Evolutionary conservation across 352 stramenopile genomes (phyloP), one percentile per base, ranked within the genome.

Genomic region (Globisporangium carolinianum): DNA sequence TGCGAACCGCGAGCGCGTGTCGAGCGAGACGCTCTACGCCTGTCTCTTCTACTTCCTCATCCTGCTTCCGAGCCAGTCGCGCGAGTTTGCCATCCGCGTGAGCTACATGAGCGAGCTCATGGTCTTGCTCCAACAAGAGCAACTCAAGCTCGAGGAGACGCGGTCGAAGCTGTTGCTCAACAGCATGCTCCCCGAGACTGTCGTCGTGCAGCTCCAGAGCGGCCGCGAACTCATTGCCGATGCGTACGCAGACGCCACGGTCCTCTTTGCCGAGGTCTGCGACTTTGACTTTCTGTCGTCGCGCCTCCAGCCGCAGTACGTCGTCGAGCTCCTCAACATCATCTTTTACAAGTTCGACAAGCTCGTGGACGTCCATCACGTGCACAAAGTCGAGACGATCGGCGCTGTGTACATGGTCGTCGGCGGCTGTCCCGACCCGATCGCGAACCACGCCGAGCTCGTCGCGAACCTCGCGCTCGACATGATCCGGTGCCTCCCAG

Each of bases 311-410:
- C 76, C 84, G 1, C 80, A 93, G 55, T 78, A 96, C 57, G 82
- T 96, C 32, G 82, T 96, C 11, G 85, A 94, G 56, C 65, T 95
- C 53, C 76, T 96, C 55, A 94, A 96, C 58, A 91, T 87, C 43
- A 66, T 95, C 18, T 96, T 92, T 57, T 94, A 87, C 69, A 87
- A 93, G 61, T 95, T 96, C 46, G 88, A 95, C 68, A 83, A 91
- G 52, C 72, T 95, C 12, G 76, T 93, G 18, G 84, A 95, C 39
- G 75, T 91, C 6, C 84, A 94, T 55, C 69, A 82, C n/a, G 85
- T 96, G 7, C 87, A 96, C 70, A 96, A 96, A 63, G 84, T 96
- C 5, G 87, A 96, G 60, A 96, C 88, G 11, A 90, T 96, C n/a
- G 87, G 84, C 17, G 80, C 88, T 7, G 86, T 94, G 0, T 96